Evolutionary conservation across 2,329 filamentous ascomycete genomes (phyloP), one percentile per base, ranked within the genome.

Genomic region (Colletotrichum navitas): DNA sequence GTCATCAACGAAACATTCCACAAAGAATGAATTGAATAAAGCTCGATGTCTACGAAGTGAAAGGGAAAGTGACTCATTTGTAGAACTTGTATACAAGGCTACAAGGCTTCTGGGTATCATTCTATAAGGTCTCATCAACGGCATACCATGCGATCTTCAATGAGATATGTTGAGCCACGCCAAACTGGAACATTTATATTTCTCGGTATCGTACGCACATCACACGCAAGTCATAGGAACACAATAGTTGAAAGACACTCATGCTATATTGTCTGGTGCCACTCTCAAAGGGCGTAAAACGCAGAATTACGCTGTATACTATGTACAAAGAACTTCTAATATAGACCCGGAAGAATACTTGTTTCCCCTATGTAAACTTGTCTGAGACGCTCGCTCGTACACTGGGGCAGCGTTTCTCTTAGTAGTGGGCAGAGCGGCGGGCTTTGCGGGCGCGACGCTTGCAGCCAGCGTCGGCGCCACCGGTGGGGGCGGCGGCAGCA

Each of bases 391-490:
- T 49, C 8, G 18, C 49, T 14, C 8, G 52, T 16, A 26, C 8
- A n/a, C 55, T 21, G 21, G 6, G 32, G 60, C 11, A 12, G 45
- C 21, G 43, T 6, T 32, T 2, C 5, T 11, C 59, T 68, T 71
- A 71, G 68, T 71, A 68, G 49, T 73, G 60, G 18, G 71, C 73
- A 56, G 73, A 66, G 47, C 73, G 71, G 60, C 71, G 68, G 41
- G 73, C 68, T 61, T 71, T 73, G 52, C 65, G 72, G 36, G 72
- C 69, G n/a, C 73, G 72, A 49, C 73, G 72, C 47, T 67, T 66
- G 64, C 73, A 71, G 56, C 67, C 47, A 0, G 65, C 18, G 24
- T 36, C 49, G 66, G 29, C 26, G 29, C 10, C 24, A 4, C 29
- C 10, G 34, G 55, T 32, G n/a, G 71, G 21, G 16, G 62, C 34